phyloP scores from a whole-genome alignment of 2,329 filamentous ascomycete genomes.

The Pyrenophora tritici-repentis region DNA sequence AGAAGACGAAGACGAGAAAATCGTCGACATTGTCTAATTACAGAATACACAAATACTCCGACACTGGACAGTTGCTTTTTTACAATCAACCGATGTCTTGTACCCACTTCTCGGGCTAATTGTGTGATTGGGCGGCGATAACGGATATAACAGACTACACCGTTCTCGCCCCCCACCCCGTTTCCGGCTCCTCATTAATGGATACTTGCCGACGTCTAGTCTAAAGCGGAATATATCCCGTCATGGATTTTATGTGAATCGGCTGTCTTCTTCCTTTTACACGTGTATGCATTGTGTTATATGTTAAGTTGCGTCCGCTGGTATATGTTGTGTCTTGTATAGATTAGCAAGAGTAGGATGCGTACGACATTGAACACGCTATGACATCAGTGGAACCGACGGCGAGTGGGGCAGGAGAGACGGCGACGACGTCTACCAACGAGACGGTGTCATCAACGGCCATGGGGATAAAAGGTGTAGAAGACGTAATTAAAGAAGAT shows the following conservation, averaged over 20 bases:
- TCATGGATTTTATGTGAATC: constrained; percentile 9
- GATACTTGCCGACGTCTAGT: constrained; percentile 2
- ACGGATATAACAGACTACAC: constrained; percentile 11
- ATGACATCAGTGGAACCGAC: neutral
- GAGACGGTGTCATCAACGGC: neutral
- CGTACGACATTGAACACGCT: neutral
- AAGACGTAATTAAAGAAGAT: neutral
- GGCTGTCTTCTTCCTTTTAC: too few species aligned
- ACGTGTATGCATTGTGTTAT: too few species aligned
- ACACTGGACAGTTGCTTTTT: too few species aligned
- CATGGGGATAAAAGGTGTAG: neutral
- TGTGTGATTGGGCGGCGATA: constrained; percentile 22
- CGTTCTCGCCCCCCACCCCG: neutral
- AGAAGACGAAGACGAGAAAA: constrained; percentile 45
- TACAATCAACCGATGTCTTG: too few species aligned
- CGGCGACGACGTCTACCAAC: neutral
- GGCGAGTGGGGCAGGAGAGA: neutral
- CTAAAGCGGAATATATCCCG: constrained; percentile 8
- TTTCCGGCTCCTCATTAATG: neutral
- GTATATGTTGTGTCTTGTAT: neutral
- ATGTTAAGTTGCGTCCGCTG: too few species aligned
- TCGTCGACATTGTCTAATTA: constrained; percentile 40
- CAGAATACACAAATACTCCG: neutral
- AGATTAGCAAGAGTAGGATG: constrained; percentile 4
- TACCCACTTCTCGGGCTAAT: neutral